Evolutionary conservation across 305 asterid genomes (phyloP).

Genomic region (Lippia alba): DNA sequence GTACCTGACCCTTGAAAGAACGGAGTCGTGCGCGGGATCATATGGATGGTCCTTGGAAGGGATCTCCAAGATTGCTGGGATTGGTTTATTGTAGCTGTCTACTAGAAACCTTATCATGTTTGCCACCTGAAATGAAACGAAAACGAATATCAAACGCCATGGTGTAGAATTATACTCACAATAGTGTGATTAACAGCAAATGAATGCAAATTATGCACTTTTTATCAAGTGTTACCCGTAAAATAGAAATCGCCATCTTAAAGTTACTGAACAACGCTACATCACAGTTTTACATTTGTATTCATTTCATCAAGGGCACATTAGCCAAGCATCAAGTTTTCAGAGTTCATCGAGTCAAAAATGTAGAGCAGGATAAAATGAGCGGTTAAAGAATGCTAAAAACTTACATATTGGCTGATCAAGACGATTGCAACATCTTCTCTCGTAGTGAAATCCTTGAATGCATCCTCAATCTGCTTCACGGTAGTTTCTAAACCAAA

Average conservation of each 20-base stretch:
- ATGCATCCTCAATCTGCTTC: slow-evolving; percentile 79
- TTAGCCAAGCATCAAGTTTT: not conserved
- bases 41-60: slow-evolving; percentile 86
- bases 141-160: not conserved
- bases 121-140: slow-evolving; percentile 51
- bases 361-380: slow-evolving; percentile 3
- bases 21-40: slow-evolving; percentile 75
- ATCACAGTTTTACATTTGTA: not conserved
- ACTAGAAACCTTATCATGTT: slow-evolving; percentile 73
- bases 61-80: slow-evolving; percentile 78
- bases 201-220: not conserved
- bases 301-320: not conserved
- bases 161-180: too few species aligned
- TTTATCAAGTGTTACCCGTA: not conserved
- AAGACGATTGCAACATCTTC: slow-evolving; percentile 72
- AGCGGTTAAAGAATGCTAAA: slow-evolving; percentile 13
- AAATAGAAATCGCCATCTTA: not conserved
- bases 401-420: slow-evolving; percentile 78
- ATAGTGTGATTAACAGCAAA: not conserved
- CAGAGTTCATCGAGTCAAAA: not conserved
- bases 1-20: slow-evolving; percentile 72
- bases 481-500: slow-evolving; percentile 61
- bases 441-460: slow-evolving; percentile 75
- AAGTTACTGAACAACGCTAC: not conserved
- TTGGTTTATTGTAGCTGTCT: slow-evolving; percentile 74